Base-by-base conservation (phyloP, 2,329 filamentous ascomycete species). In the Pestalotiopsis sp. region DNA sequence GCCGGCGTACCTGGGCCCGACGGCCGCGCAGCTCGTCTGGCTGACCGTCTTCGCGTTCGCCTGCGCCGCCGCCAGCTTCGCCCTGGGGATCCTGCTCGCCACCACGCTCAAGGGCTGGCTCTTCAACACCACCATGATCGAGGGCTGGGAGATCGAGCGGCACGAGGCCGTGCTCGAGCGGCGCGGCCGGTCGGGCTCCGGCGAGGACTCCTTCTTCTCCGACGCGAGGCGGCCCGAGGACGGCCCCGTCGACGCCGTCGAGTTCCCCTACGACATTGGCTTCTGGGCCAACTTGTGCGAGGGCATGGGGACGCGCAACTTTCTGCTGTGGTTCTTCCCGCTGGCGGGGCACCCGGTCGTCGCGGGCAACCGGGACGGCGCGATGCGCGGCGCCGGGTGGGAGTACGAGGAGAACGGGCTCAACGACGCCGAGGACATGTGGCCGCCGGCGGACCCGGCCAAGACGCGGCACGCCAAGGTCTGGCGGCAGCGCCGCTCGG, bases 241-340 rank as follows among this genome's bases (percentile, higher is more conserved):
- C 68, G 71, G 90, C 2, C 80, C 83, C 12, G 85, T 92, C 58
- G 83, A 87, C 68, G 87, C 85, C 66, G 87, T 95, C 74, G 92
- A 95, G 78, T 96, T 94, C 74, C 94, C 93, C 0, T 96, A 94
- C 80, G 93, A 97, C 75, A 81, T 95, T 59, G 92, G 92, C 64
- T 83, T 96, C 74, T 94, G 89, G 81, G 78, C 82, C 45, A 97
- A 97, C 78, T 85, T 95, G 76, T 85, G 86, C 17, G 90, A 93
- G 76, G 91, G 90, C 17, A 95, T 96, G 91, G 92, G 92, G 4
- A 90, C 88, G 0, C 72, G 77, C 7, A 94, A 93, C 76, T 74
- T 87, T 0, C 72, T 94, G 0, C 77, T 85, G 6, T 96, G 93
- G 93, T 81, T 94, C 68, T 87, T 89, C 72, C 93, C 93, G 0